phyloP scores from a whole-genome alignment of 805 yeast species.

The Yarrowia sp. region DNA sequence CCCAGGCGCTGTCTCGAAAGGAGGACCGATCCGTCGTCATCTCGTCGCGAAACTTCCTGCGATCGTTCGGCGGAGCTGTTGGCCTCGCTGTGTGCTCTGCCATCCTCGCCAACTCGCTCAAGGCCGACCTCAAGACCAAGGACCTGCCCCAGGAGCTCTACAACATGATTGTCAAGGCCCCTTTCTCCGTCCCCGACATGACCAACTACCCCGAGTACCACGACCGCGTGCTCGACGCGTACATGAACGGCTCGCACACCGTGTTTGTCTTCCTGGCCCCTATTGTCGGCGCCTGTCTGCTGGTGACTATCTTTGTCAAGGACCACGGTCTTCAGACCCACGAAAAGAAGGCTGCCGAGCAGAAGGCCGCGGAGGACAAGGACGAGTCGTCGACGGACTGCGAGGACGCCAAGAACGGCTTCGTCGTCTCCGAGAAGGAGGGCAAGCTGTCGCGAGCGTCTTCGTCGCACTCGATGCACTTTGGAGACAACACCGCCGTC shows the following conservation, averaged over 20 bases:
- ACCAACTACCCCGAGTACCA: conserved; percentile 16
- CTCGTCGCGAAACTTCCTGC: conserved; percentile 53
- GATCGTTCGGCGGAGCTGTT: conserved; percentile 62
- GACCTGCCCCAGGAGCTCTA: conserved; percentile 9
- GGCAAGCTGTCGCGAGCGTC: background rate
- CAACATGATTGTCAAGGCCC: conserved; percentile 27
- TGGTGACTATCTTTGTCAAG: conserved; percentile 29
- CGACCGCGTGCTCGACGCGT: conserved; percentile 29
- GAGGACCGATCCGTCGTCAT: conserved; percentile 59
- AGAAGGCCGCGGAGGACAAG: background rate
- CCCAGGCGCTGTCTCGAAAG: conserved; percentile 51
- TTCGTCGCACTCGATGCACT: background rate
- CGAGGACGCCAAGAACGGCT: background rate
- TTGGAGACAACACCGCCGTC: conserved; percentile 18
- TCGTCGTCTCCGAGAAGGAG: background rate
- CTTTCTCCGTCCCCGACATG: conserved; percentile 29
- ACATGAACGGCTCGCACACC: conserved; percentile 29
- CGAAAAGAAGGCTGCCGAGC: background rate
- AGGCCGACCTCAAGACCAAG: conserved; percentile 24
- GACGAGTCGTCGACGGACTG: background rate
- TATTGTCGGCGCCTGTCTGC: conserved; percentile 26
- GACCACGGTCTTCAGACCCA: conserved; percentile 28
- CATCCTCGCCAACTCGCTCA: conserved; percentile 32
- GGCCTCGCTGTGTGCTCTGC: conserved; percentile 49
- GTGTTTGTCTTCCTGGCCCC: conserved; percentile 29